Evolutionary conservation across 2,329 filamentous ascomycete species (phyloP).

Genomic region (Cryoendolithus antarcticus): DNA sequence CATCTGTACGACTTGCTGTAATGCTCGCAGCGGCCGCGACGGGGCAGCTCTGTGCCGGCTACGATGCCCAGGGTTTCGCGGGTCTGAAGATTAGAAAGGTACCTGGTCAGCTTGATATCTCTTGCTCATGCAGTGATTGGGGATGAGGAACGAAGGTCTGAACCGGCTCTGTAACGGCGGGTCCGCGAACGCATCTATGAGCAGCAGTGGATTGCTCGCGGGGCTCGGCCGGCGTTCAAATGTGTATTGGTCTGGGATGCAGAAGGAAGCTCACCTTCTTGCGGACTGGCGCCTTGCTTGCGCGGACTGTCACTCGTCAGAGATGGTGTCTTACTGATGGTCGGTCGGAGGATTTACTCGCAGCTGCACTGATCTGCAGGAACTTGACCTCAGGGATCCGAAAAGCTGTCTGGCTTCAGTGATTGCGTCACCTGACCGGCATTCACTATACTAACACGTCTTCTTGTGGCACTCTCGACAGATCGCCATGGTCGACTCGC

Average conservation of each 20-base stretch:
- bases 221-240: too few species aligned
- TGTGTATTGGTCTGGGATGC: too few species aligned
- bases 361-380: constrained; percentile 48
- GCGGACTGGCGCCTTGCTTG: constrained; percentile 5
- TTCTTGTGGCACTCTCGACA: constrained; percentile 69
- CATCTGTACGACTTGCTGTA: constrained; percentile 39
- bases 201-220: too few species aligned
- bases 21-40: constrained; percentile 41
- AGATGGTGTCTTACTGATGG: neutral
- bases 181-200: too few species aligned
- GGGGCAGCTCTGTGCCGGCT: constrained; percentile 41
- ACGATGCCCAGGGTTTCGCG: constrained; percentile 43
- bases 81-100: constrained; percentile 16
- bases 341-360: constrained; percentile 21
- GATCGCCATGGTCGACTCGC: constrained; percentile 59
- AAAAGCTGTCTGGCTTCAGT: constrained; percentile 37
- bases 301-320: constrained; percentile 2
- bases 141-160: neutral
- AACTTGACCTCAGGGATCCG: constrained; percentile 69
- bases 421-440: neutral
- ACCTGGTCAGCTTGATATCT: neutral
- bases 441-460: constrained; percentile 43
- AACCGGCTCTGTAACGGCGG: too few species aligned
- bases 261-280: constrained; percentile 7
- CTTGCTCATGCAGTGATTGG: neutral